Evolutionary conservation across 2,329 filamentous ascomycete species (phyloP), one percentile per base, ranked within the genome.

Genomic region (Meredithiella fracta): DNA sequence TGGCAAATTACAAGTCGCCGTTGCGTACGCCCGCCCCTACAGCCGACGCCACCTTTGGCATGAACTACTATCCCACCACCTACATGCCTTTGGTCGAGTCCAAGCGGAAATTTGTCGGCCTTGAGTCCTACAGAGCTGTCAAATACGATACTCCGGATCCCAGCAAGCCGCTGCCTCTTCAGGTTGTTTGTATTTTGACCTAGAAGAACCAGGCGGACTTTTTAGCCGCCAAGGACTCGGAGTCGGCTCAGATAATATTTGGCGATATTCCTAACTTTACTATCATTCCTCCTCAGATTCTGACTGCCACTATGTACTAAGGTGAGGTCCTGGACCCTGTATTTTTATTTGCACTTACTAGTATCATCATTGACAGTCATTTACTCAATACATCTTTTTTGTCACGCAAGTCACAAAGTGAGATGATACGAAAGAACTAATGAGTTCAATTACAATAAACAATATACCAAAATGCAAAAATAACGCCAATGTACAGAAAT

Each of bases 1-100:
- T 37, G 50, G 49, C 14, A 47, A 38, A 20, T 58, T 51, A 53
- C 55, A 47, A 25, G 42, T 40, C 29, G 47, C 37, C 49, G 51
- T 58, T 23, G 40, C 50, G 22, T 58, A 58, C 53, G 38, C n/a
- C 14, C 53, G 38, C n/a, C 14, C 37, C 42, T 31, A 55, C 42
- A 38, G 40, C 57, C 9, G 40, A 31, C 26, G 42, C 64, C 38
- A 65, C 64, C 59, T 76, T 76, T 65, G 64, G 76, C 65, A 64
- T 73, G 60, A 66, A 72, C 34, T 76, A 76, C 67, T 77, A 75
- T 62, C 62, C 74, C 38, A 55, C 61, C 2, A 68, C 60, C 20
- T 73, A 76, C 66, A 72, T 76, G 69, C 67, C 69, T 1, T 63
- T 76, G 2, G 69, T 70, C 15, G 58, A 62, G 26, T 64, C 67